phyloP scores from a whole-genome alignment of 352 stramenopile species.

The Phytophthora foliorum region DNA sequence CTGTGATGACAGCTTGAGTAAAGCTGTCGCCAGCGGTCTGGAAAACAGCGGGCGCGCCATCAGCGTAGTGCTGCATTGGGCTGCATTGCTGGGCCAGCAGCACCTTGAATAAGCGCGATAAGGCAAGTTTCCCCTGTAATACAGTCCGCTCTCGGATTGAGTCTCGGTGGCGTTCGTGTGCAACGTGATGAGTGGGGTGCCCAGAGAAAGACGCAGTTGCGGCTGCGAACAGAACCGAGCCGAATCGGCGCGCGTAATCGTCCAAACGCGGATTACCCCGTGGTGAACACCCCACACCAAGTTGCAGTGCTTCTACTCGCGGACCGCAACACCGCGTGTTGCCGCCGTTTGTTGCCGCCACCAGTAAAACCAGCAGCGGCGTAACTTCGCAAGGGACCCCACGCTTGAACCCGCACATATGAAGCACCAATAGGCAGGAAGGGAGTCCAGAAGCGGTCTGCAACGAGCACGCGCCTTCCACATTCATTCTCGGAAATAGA shows the following conservation, averaged over 20 bases:
- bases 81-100: slow-evolving; percentile 6
- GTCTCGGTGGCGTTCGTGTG: slow-evolving; percentile 21
- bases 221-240: background rate
- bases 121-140: background rate
- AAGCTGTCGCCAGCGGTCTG: slow-evolving; percentile 3
- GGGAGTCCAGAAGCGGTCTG: slow-evolving; percentile 11
- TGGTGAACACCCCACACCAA: slow-evolving; percentile 15
- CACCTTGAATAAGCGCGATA: too few species aligned
- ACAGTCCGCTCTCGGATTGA: background rate
- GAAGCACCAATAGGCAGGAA: background rate
- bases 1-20: background rate
- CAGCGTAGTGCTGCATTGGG: slow-evolving; percentile 8
- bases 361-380: slow-evolving; percentile 13
- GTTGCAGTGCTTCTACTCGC: background rate
- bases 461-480: slow-evolving; percentile 8
- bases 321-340: too few species aligned
- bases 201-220: slow-evolving; percentile 34
- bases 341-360: slow-evolving; percentile 2
- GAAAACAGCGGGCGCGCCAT: slow-evolving; percentile 13
- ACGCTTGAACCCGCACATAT: background rate
- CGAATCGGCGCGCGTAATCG: slow-evolving; percentile 15
- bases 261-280: slow-evolving; percentile 15
- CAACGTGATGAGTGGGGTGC: slow-evolving; percentile 17
- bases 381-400: background rate
- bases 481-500: slow-evolving; percentile 17